These are phyloP conservation scores for Triticum aestivum DNA, from an alignment of 176 grass and related monocot genomes.

Conservation along the genomic window DNA sequence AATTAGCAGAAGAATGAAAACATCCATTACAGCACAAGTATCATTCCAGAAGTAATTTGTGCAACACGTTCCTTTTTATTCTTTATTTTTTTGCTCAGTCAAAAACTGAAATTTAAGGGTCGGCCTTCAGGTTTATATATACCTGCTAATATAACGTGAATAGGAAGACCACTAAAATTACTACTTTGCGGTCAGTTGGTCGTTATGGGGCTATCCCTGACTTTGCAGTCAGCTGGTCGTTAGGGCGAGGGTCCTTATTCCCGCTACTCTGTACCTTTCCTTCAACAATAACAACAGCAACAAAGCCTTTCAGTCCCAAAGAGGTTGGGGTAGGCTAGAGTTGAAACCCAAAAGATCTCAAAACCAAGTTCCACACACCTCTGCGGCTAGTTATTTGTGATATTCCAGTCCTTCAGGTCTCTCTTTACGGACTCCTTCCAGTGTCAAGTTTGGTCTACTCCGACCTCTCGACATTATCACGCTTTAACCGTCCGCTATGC, in stretches of 20 bases:
- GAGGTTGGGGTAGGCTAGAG: neutral
- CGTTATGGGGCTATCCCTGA: neutral
- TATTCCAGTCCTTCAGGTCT: neutral
- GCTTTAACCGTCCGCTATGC: neutral
- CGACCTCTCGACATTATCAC: neutral
- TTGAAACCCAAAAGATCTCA: neutral
- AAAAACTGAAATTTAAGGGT: constrained; percentile 12
- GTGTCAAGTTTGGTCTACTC: neutral
- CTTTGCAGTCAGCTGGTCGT: neutral
- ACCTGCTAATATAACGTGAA: constrained; percentile 6
- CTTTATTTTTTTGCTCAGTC: neutral
- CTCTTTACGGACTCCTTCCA: neutral
- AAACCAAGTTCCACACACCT: neutral
- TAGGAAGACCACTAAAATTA: neutral
- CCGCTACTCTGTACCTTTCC: neutral
- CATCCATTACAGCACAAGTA: neutral
- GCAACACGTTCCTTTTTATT: neutral
- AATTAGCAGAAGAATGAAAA: neutral
- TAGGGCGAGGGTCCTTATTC: neutral
- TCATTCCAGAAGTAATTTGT: too few relatives aligned
- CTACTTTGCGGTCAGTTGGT: neutral
- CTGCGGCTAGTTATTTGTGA: neutral
- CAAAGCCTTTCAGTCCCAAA: neutral
- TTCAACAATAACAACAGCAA: neutral
- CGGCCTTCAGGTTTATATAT: neutral